Evolutionary conservation across 176 grass and related monocot genomes (phyloP).

Genomic region (Oryza meyeriana): DNA sequence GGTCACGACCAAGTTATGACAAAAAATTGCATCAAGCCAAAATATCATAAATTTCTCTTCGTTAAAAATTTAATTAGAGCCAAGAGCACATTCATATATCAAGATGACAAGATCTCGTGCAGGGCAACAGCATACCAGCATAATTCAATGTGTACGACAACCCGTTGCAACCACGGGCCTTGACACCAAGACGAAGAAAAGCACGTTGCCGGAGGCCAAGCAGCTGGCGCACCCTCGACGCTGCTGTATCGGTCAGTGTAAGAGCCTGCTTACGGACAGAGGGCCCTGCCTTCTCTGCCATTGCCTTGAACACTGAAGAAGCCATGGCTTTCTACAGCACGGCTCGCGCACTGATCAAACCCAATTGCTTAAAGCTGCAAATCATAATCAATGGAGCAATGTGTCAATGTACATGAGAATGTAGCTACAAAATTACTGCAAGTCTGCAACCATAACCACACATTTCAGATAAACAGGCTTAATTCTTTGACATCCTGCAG

Average conservation of each 20-base stretch:
- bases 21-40: not conserved
- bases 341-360: not conserved
- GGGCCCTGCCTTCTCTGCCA: conserved; percentile 40
- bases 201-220: conserved; percentile 45
- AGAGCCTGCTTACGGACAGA: conserved; percentile 54
- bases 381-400: not conserved
- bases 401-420: not conserved
- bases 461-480: too few species aligned
- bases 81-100: not conserved
- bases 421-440: not conserved
- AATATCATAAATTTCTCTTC: not conserved
- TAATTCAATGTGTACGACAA: conserved; percentile 72
- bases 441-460: too few species aligned
- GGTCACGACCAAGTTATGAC: not conserved
- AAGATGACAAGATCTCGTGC: not conserved
- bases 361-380: not conserved
- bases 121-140: conserved; percentile 29
- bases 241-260: conserved; percentile 39
- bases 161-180: conserved; percentile 66
- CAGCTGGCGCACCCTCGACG: conserved; percentile 43
- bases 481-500: too few species aligned
- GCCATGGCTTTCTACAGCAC: conserved; percentile 9
- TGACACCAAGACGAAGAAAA: conserved; percentile 60
- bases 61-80: not conserved
- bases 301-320: conserved; percentile 46